Base-by-base conservation (phyloP, 73 alveolate species). In the Blepharisma japonicum region DNA sequence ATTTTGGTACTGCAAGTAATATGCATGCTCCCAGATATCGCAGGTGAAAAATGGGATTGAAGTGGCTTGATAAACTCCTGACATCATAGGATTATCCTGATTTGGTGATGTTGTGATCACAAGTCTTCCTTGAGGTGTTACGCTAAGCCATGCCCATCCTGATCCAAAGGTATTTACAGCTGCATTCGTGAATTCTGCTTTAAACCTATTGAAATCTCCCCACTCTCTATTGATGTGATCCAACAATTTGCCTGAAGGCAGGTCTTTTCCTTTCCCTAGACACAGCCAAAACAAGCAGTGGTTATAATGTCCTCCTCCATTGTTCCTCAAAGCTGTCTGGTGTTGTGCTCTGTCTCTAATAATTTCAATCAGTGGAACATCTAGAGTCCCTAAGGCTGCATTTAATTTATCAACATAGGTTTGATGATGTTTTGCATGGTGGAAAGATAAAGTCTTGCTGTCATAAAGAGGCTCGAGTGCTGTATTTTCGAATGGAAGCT, bases 131-230 rank as follows among this genome's bases (percentile, higher is more conserved):
- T 56, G 68, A 42, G 78, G 78, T 8, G 45, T 56, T 7, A 77
- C 83, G 20, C 81, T n/a, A 25, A 77, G 82, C 81, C 81, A 77
- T 7, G 82, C 55, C 82, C 82, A 77, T 11, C 84, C 84, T 14
- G 81, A 51, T 51, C 84, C 84, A 46, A 77, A 77, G 39, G 53
- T 20, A 7, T 38, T 23, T 2, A 14, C 32, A 0, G 84, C 84
- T 42, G 51, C 67, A 7, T 48, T 9, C 1, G 11, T 77, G 61
- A 77, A 77, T 18, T 48, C 56, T 8, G 21, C 66, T 32, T 77
- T 77, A 38, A 77, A 55, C 18, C 38, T 66, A 38, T 53, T 46
- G 66, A 77, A 56, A 9, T 51, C 55, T 18, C 84, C 84, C 27
- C 0, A 70, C 11, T 47, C 45, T 47, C 5, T 47, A 9, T 70